Percentiles rank a stretch among this genome's conserved stretches.
Evolutionary conservation across 306 rosid genomes (phyloP).

Genomic region (Acacia crassicarpa): DNA sequence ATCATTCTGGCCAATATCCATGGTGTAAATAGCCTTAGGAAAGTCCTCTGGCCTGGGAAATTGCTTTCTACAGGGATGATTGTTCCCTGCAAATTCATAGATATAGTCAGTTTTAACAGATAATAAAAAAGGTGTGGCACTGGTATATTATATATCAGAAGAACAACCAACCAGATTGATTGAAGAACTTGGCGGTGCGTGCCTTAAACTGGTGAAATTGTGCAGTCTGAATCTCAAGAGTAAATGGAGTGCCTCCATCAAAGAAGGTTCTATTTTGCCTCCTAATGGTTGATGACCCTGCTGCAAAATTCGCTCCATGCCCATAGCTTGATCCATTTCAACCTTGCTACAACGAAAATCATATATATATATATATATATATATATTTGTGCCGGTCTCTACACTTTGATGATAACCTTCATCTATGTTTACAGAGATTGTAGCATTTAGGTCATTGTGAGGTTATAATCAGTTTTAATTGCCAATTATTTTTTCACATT

Average conservation of each 20-base stretch:
- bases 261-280: slow-evolving; percentile 54
- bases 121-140: background rate
- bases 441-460: background rate
- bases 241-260: slow-evolving; percentile 63
- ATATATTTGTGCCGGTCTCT: no score
- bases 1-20: slow-evolving; percentile 90
- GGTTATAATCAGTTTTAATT: background rate
- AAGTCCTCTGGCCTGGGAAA: slow-evolving; percentile 69
- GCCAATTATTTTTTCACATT: background rate
- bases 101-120: background rate
- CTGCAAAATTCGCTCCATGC: slow-evolving; percentile 88
- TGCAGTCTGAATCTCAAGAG: slow-evolving; percentile 59
- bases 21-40: slow-evolving; percentile 63
- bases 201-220: slow-evolving; percentile 64
- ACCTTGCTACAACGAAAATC: no score
- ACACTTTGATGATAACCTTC: no score
- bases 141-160: background rate
- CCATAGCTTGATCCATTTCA: slow-evolving; percentile 65
- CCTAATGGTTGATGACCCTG: slow-evolving; percentile 70
- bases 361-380: no score
- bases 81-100: slow-evolving; percentile 30
- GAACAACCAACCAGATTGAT: slow-evolving; percentile 37
- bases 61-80: slow-evolving; percentile 22
- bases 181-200: slow-evolving; percentile 49
- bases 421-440: background rate